phyloP scores from a whole-genome alignment of 1,139 yeast species.

The Taiozyma sp. region DNA sequence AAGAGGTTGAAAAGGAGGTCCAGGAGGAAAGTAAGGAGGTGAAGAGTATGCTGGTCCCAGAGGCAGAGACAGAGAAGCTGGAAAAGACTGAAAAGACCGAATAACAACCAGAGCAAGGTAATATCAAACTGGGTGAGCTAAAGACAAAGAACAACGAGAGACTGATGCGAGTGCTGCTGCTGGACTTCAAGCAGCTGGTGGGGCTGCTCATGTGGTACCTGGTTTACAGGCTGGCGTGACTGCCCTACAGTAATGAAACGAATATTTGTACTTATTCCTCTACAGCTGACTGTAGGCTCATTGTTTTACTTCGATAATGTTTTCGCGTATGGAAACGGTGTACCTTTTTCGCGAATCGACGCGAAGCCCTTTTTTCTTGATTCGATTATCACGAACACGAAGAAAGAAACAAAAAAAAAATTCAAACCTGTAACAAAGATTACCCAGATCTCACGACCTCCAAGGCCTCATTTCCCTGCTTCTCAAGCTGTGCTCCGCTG shows the following conservation, averaged over 20 bases:
- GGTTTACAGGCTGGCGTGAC: conserved; percentile 11
- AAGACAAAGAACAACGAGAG: neutral
- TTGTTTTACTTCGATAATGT: no score
- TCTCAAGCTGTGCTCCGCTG: neutral
- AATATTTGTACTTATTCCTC: neutral
- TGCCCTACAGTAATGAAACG: neutral
- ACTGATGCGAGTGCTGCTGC: conserved; percentile 1
- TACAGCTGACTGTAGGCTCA: neutral
- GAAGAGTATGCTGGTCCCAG: conserved; percentile 4
- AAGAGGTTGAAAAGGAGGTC: conserved; percentile 14
- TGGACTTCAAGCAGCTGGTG: conserved; percentile 15
- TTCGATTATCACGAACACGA: neutral
- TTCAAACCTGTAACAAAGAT: neutral
- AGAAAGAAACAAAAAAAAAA: neutral
- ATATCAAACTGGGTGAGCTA: neutral
- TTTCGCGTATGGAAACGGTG: neutral
- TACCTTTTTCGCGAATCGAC: neutral
- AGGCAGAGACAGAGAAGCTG: neutral
- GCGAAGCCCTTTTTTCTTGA: neutral
- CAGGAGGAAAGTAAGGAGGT: conserved; percentile 8
- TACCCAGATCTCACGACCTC: neutral
- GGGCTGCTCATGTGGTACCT: conserved; percentile 19
- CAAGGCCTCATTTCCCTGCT: neutral
- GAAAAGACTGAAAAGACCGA: neutral
- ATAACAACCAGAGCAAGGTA: neutral